phyloP scores from a whole-genome alignment of 306 rosid genomes.

The Purshia tridentata region DNA sequence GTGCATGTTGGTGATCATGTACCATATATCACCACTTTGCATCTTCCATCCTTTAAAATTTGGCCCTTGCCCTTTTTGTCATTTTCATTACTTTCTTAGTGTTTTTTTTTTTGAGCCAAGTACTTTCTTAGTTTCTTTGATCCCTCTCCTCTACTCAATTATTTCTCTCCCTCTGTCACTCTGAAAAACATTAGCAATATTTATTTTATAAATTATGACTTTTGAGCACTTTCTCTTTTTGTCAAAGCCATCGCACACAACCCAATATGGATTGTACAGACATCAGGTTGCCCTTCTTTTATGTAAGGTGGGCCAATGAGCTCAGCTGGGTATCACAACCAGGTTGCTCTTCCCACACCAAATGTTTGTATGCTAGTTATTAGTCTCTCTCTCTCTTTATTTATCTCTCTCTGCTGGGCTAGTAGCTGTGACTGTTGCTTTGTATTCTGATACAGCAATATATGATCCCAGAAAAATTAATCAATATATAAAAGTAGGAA shows the following conservation, averaged over 20 bases:
- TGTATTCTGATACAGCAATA: not conserved
- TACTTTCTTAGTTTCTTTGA: not conserved
- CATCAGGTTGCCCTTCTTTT: slow-evolving; percentile 8
- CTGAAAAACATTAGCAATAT: not conserved
- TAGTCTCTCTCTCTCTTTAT: too few species aligned
- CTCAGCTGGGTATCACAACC: slow-evolving; percentile 27
- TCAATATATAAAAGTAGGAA: not conserved
- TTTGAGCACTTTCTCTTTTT: slow-evolving; percentile 28
- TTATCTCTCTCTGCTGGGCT: not conserved
- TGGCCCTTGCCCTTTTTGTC: slow-evolving; percentile 42
- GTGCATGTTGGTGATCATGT: slow-evolving; percentile 43
- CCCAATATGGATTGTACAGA: slow-evolving; percentile 42
- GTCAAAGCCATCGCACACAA: slow-evolving; percentile 34
- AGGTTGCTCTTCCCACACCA: too few species aligned
- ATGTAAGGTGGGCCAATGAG: slow-evolving; percentile 27
- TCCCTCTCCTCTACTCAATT: not conserved
- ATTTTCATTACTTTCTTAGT: slow-evolving; percentile 25
- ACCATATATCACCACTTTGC: slow-evolving; percentile 17
- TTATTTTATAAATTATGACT: slow-evolving; percentile 7
- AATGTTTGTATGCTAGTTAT: too few species aligned
- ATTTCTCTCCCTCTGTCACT: not conserved
- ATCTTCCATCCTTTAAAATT: slow-evolving; percentile 35
- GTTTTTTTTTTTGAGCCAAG: too few species aligned
- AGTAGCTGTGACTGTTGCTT: not conserved
- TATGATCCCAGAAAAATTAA: not conserved